phyloP scores from a whole-genome alignment of 495 filamentous ascomycete genomes.

The Tuber borchii region DNA sequence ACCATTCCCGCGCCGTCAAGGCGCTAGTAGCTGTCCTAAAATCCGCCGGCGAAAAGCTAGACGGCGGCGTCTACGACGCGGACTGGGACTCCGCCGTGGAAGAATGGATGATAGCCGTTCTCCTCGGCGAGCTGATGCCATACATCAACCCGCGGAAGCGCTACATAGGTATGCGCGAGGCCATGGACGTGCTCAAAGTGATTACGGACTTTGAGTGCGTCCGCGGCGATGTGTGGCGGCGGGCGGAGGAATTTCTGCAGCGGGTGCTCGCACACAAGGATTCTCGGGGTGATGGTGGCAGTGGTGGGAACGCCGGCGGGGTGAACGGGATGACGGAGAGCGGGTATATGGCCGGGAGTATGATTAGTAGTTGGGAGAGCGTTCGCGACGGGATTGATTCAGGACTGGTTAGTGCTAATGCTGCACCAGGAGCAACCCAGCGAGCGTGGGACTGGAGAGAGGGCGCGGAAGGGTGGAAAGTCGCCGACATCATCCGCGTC shows the following conservation, averaged over 20 bases:
- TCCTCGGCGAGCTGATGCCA: constrained; percentile 31
- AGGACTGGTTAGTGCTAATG: constrained; percentile 8
- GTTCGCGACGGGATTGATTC: constrained; percentile 20
- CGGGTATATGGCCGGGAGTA: constrained; percentile 1
- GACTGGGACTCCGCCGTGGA: constrained; percentile 39
- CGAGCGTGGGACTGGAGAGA: constrained; percentile 35
- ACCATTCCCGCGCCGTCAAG: constrained; percentile 12
- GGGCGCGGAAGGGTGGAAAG: constrained; percentile 8
- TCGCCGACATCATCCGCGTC: constrained; percentile 19
- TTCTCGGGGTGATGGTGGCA: neutral
- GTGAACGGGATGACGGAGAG: neutral
- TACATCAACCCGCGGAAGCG: constrained; percentile 13
- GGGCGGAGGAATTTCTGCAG: constrained; percentile 26
- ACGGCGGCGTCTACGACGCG: constrained; percentile 34
- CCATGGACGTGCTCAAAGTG: constrained; percentile 37
- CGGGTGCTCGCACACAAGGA: constrained; percentile 13
- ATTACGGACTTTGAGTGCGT: constrained; percentile 36
- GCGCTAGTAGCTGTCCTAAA: constrained; percentile 39
- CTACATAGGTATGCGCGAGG: constrained; percentile 20
- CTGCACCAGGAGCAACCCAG: neutral
- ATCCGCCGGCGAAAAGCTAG: constrained; percentile 35
- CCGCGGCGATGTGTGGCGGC: constrained; percentile 14
- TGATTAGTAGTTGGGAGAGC: constrained; percentile 21
- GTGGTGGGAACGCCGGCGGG: neutral
- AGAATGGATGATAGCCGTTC: constrained; percentile 26